These are phyloP conservation scores for Juncus inflexus DNA, from an alignment of 176 grass and related monocot species.

Conservation along the genomic window DNA sequence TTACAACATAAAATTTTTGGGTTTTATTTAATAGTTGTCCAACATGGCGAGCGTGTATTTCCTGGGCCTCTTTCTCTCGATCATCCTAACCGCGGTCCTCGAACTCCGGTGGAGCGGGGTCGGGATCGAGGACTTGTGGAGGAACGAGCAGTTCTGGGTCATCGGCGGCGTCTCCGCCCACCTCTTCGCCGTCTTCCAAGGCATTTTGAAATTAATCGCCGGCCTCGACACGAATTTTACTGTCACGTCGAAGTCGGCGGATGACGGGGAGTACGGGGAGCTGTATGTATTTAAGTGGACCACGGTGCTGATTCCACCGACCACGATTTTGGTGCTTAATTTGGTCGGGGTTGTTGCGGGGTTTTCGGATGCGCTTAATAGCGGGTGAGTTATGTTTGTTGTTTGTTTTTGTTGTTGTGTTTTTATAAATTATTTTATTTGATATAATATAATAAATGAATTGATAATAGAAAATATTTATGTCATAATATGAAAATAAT, in stretches of 20 bases:
- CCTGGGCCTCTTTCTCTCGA: slow-evolving; percentile 85
- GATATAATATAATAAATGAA: too few species aligned
- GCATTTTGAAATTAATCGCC: slow-evolving; percentile 82
- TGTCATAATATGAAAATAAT: too few species aligned
- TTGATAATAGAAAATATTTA: too few species aligned
- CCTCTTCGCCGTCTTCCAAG: slow-evolving; percentile 95
- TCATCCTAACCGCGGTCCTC: slow-evolving; percentile 75
- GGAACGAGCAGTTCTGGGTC: slow-evolving; percentile 98
- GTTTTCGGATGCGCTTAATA: slow-evolving; percentile 85
- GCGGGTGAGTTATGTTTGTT: slow-evolving; percentile 42
- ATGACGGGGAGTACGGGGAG: slow-evolving; percentile 70
- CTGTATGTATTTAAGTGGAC: slow-evolving; percentile 98
- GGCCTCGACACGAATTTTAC: slow-evolving; percentile 98
- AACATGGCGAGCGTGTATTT: slow-evolving; percentile 86
- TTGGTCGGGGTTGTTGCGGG: slow-evolving; percentile 82
- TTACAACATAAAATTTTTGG: slow-evolving; percentile 11
- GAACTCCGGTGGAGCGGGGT: slow-evolving; percentile 96
- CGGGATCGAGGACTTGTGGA: slow-evolving; percentile 93
- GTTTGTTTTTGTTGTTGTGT: too few species aligned
- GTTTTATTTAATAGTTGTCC: slow-evolving; percentile 49
- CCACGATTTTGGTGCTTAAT: slow-evolving; percentile 80
- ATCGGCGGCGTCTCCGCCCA: slow-evolving; percentile 89
- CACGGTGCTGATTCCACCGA: slow-evolving; percentile 88
- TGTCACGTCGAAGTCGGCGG: slow-evolving; percentile 66
- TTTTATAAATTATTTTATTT: too few species aligned